These are phyloP conservation scores for Leonotis leonurus DNA, from an alignment of 257 asterid genomes.

Conservation along the genomic window DNA sequence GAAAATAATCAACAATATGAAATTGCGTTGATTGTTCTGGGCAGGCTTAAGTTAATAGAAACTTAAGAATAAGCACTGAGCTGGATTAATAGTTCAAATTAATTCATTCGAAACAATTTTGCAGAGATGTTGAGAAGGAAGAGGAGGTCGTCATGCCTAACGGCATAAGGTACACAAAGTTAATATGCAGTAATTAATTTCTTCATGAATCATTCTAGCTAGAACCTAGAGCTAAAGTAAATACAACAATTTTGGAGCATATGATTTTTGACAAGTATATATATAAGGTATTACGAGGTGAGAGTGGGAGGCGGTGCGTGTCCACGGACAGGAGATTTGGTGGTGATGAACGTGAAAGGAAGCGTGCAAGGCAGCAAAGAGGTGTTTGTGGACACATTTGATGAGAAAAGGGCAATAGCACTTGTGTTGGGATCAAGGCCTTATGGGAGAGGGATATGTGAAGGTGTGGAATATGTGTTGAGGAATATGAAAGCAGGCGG, in stretches of 20 bases:
- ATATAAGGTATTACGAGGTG: conserved; percentile 58
- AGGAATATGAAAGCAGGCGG: conserved; percentile 76
- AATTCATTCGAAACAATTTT: not conserved
- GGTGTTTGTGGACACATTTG: conserved; percentile 65
- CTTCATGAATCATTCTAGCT: too few relatives aligned
- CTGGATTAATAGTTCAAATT: not conserved
- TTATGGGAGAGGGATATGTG: conserved; percentile 72
- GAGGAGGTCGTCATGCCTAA: conserved; percentile 73
- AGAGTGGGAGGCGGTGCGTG: conserved; percentile 68
- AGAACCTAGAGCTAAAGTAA: too few relatives aligned
- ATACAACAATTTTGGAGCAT: too few relatives aligned
- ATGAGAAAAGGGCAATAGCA: conserved; percentile 52
- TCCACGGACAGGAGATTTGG: conserved; percentile 63
- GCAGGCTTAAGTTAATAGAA: too few relatives aligned
- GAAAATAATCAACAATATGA: too few relatives aligned
- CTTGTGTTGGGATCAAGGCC: conserved; percentile 85
- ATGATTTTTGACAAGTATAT: too few relatives aligned
- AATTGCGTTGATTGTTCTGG: too few relatives aligned
- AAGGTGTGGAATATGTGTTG: conserved; percentile 61
- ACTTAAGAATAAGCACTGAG: too few relatives aligned
- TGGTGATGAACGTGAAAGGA: conserved; percentile 74
- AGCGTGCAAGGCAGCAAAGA: conserved; percentile 45
- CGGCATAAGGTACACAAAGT: conserved; percentile 50
- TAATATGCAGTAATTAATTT: not conserved
- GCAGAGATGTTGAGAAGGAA: conserved; percentile 77